Evolutionary conservation across 768 basidiomycete species (phyloP), one percentile per base, ranked within the genome.

Genomic region (Suillus tomentosus): DNA sequence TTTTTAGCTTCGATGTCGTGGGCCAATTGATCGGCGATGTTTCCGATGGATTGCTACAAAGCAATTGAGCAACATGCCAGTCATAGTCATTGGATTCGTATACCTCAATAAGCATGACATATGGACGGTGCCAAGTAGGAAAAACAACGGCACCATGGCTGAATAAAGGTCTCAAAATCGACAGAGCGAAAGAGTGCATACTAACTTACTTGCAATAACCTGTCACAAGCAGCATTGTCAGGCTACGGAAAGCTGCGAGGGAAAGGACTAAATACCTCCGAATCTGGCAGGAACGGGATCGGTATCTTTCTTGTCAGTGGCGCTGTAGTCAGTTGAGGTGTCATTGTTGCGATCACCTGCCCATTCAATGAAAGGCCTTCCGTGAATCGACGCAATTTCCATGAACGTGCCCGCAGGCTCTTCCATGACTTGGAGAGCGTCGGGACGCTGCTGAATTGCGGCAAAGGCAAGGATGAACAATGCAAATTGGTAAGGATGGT

Each of bases 191-290:
- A n/a, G 3, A 7, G 11, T 42, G 37, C 10, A 9, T 22, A 47
- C n/a, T 2, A 58, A 62, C 71, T 57, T 68, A 72, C 71, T 68
- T 69, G 71, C 71, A 72, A 39, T 72, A 72, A 4, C 71, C 72
- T 72, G 31, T 34, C 22, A 39, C 22, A 48, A 24, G 34, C n/a
- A 56, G 10, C 22, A 34, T 19, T 24, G 27, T 57, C 31, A 48
- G 58, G 22, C 10, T 27, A 34, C 27, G 61, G 17, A 31, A 39
- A 8, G 31, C 3, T 39, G 11, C 39, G 15, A 24, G 34, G 47
- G 39, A 22, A 6, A 45, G 15, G 34, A 37, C 14, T 6, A n/a
- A 9, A 45, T 63, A 74, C 73, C 70, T 67, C 73, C 70, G 47
- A 73, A 74, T 37, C 72, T 65, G n/a, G 69, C 64, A 39, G 73